Percentiles rank a stretch among this genome's conserved stretches.
Conservation (phyloP, 192 early-diverging fungal species). For the Martensiomyces pterosporus region DNA sequence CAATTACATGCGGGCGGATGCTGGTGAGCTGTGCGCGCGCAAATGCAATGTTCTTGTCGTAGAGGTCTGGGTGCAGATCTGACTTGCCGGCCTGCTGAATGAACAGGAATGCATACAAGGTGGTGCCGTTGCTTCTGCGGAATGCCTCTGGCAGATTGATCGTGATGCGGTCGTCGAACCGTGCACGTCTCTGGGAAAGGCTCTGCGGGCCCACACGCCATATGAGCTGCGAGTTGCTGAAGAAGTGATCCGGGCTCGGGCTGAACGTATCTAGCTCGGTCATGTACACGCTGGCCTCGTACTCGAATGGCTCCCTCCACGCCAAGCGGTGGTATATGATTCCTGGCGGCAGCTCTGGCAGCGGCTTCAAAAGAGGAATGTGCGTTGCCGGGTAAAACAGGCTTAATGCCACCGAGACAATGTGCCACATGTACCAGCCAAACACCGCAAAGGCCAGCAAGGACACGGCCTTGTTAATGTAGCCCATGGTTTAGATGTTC, state of each 20-base stretch:
- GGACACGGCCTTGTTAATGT: slow-evolving; percentile 25
- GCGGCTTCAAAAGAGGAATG: slow-evolving; percentile 34
- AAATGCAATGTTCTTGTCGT: slow-evolving; percentile 21
- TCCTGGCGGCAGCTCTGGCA: slow-evolving; percentile 1
- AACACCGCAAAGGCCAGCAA: slow-evolving; percentile 20
- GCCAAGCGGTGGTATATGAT: slow-evolving; percentile 19
- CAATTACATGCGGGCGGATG: slow-evolving; percentile 14
- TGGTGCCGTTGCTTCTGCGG: slow-evolving; percentile 17
- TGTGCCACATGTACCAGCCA: slow-evolving; percentile 22
- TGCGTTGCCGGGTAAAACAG: slow-evolving; percentile 45
- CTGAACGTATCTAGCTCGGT: slow-evolving; percentile 15
- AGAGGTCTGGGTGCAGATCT: slow-evolving; percentile 9
- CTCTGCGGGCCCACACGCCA: slow-evolving; percentile 34
- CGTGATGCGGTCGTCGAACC: slow-evolving; percentile 8
- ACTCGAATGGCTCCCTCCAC: slow-evolving; percentile 45
- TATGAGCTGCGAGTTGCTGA: slow-evolving; percentile 22
- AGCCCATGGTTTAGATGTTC: slow-evolving; percentile 16
- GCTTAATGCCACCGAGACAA: slow-evolving; percentile 13
- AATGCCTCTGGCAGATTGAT: slow-evolving; percentile 16
- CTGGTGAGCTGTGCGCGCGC: slow-evolving; percentile 23
- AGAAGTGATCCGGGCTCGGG: slow-evolving; percentile 10
- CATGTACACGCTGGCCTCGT: slow-evolving; percentile 38
- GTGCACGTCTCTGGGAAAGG: slow-evolving; percentile 19
- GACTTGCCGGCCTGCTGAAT: slow-evolving; percentile 23
- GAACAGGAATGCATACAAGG: slow-evolving; percentile 37